These are phyloP conservation scores for Sordaria brevicollis DNA, from an alignment of 495 filamentous ascomycete genomes.

Conservation along the genomic window DNA sequence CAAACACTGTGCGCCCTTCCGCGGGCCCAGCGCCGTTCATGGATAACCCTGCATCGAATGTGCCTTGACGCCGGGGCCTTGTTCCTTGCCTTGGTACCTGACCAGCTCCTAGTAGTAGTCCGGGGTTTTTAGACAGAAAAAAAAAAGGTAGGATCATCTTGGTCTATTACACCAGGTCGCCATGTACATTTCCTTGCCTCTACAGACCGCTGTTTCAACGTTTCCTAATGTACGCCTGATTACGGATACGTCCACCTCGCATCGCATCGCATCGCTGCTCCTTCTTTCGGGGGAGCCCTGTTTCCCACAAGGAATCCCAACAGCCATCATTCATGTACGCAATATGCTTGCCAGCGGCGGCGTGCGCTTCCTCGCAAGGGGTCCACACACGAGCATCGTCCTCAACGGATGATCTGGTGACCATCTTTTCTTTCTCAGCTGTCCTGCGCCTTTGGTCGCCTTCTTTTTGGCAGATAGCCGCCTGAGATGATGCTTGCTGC, in stretches of 20 bases:
- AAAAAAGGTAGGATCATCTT: neutral
- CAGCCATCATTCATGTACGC: neutral
- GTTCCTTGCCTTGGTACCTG: neutral
- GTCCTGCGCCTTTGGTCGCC: slow-evolving; percentile 14
- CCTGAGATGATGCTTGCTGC: neutral
- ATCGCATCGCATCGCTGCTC: too few relatives aligned
- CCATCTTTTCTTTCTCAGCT: slow-evolving; percentile 21
- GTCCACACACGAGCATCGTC: slow-evolving; percentile 20
- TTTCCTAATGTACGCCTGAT: neutral
- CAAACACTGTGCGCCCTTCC: neutral
- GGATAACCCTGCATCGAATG: neutral
- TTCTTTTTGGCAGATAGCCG: slow-evolving; percentile 1
- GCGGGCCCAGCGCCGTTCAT: neutral
- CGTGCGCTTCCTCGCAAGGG: slow-evolving; percentile 7
- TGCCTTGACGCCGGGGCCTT: neutral
- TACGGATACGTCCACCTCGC: neutral
- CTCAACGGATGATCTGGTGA: slow-evolving; percentile 29
- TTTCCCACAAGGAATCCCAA: neutral
- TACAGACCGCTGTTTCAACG: neutral
- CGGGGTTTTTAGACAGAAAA: neutral
- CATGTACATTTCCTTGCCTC: neutral
- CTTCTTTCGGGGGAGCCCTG: neutral
- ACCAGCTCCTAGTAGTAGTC: neutral
- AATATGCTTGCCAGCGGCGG: neutral
- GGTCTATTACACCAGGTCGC: neutral